A percentile compares a stretch with the other conserved stretches of the same genome.
Evolutionary conservation across 192 early-diverging fungal species (phyloP).

Genomic region (Mortierella alpina): DNA sequence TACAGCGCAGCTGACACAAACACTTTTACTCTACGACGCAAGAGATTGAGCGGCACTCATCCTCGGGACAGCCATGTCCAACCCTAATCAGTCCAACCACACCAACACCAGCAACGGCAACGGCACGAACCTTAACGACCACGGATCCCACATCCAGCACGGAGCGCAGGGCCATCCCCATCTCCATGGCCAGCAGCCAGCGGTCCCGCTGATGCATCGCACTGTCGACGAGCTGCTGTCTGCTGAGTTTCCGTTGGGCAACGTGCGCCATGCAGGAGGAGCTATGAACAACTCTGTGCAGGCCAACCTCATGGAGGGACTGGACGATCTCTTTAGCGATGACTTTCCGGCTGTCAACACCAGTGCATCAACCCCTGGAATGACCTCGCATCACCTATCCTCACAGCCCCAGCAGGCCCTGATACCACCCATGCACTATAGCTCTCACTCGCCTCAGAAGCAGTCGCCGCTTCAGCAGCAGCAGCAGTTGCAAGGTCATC

Average conservation of each 20-base stretch:
- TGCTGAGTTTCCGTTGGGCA: constrained; percentile 32
- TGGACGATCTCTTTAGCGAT: constrained; percentile 42
- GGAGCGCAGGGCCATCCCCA: constrained; percentile 8
- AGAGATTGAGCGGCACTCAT: too few relatives aligned
- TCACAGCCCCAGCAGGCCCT: constrained; percentile 14
- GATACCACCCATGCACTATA: constrained; percentile 7
- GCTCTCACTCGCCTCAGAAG: constrained; percentile 18
- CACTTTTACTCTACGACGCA: too few relatives aligned
- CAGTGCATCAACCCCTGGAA: not conserved
- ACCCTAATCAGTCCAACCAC: not conserved
- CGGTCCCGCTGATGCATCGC: constrained; percentile 28
- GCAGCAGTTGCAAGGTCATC: constrained; percentile 18
- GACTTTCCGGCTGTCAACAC: constrained; percentile 17
- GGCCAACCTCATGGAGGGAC: constrained; percentile 36
- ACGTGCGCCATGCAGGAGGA: constrained; percentile 8
- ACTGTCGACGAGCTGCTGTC: constrained; percentile 38
- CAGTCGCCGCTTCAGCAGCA: constrained; percentile 26
- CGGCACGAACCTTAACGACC: not conserved
- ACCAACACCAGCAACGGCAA: constrained; percentile 7
- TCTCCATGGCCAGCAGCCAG: constrained; percentile 16
- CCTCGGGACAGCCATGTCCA: constrained; percentile 13
- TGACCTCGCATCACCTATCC: constrained; percentile 1
- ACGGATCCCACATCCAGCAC: constrained; percentile 7
- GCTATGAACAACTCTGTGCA: constrained; percentile 24
- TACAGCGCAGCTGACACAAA: too few relatives aligned